Conservation (phyloP, 2,329 filamentous ascomycete species). For the Diaporthe citri region DNA sequence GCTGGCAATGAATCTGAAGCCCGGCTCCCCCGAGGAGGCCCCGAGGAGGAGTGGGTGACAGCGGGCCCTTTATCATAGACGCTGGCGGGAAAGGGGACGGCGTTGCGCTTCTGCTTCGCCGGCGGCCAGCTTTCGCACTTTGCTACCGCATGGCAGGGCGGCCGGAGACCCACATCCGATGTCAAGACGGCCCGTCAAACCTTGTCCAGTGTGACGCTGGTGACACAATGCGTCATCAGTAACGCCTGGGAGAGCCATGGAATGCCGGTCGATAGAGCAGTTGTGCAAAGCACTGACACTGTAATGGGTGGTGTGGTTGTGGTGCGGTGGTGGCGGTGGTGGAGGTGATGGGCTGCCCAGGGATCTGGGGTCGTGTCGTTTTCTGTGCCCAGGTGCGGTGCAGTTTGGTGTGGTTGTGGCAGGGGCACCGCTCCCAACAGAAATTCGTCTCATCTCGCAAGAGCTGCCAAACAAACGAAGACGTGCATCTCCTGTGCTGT, state of each 20-base stretch:
- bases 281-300: background rate
- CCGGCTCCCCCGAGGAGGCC: background rate
- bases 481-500: background rate
- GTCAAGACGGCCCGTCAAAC: conserved; percentile 27
- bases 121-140: background rate
- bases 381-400: background rate
- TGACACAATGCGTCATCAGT: conserved; percentile 6
- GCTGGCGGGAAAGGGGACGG: background rate
- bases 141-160: background rate
- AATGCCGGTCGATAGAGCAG: conserved; percentile 7
- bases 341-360: background rate
- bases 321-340: background rate
- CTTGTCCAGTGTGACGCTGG: conserved; percentile 29
- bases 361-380: background rate
- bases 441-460: conserved; percentile 30
- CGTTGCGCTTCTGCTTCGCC: background rate
- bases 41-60: background rate
- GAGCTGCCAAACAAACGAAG: background rate
- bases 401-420: background rate
- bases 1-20: background rate
- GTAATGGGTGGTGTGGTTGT: background rate
- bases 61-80: conserved; percentile 5
- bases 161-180: conserved; percentile 22
- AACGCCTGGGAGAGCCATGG: background rate
- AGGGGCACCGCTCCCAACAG: conserved; percentile 15